phyloP scores from a whole-genome alignment of 1,139 yeast species.

The Candida sojae region DNA sequence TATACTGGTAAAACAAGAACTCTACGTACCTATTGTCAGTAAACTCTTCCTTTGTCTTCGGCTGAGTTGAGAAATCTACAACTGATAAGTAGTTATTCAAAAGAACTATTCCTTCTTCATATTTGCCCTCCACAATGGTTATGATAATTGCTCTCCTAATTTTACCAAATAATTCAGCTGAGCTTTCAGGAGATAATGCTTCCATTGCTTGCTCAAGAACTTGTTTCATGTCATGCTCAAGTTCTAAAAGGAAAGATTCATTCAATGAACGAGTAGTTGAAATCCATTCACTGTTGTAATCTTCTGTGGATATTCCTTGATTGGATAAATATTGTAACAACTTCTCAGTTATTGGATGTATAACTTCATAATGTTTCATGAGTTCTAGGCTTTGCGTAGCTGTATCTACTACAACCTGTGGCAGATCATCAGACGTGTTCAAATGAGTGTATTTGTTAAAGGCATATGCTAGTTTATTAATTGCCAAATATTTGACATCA shows the following conservation, averaged over 20 bases:
- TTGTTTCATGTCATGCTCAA: constrained; percentile 4
- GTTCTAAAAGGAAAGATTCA: not conserved
- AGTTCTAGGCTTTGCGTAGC: constrained; percentile 15
- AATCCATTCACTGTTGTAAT: constrained; percentile 6
- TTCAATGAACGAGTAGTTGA: constrained; percentile 1
- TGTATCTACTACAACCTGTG: constrained; percentile 4
- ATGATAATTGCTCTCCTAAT: constrained; percentile 12
- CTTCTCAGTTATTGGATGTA: constrained; percentile 17
- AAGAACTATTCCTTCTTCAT: constrained; percentile 20
- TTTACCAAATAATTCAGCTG: constrained; percentile 10
- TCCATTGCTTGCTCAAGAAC: constrained; percentile 1
- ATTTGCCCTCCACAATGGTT: constrained; percentile 21
- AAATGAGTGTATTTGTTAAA: constrained; percentile 15
- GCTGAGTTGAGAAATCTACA: constrained; percentile 27
- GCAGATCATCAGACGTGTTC: not conserved
- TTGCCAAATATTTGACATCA: constrained; percentile 13
- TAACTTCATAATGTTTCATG: constrained; percentile 23
- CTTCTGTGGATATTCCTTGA: constrained; percentile 3
- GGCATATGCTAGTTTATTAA: constrained; percentile 15
- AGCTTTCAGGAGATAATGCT: not conserved
- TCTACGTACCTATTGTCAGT: constrained; percentile 26
- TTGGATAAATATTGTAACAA: constrained; percentile 13
- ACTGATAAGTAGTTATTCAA: constrained; percentile 21
- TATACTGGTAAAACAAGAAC: constrained; percentile 26
- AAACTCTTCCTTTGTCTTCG: constrained; percentile 21